Conservation (phyloP, 345 rosid genomes). For the Erysimum cheiranthoides region DNA sequence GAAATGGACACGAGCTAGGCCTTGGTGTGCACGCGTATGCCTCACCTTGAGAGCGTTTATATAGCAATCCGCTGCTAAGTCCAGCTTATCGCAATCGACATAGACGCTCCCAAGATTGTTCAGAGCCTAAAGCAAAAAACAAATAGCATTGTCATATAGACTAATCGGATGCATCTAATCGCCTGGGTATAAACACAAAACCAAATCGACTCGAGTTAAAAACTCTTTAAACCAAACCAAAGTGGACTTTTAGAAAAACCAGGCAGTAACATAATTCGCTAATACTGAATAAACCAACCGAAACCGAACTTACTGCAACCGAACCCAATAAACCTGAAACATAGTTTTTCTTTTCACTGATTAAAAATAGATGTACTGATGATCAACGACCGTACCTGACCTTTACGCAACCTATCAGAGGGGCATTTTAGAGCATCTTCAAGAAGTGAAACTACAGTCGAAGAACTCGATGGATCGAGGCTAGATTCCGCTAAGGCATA, state of each 20-base stretch:
- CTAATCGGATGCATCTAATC: background rate
- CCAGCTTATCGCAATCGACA: conserved; percentile 72
- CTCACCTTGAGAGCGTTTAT: conserved; percentile 90
- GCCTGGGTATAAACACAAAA: background rate
- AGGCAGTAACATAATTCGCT: background rate
- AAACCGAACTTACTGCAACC: background rate
- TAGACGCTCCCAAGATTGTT: conserved; percentile 98
- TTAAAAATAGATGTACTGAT: background rate
- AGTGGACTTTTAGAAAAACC: background rate
- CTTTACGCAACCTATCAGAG: conserved; percentile 96
- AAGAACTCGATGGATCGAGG: conserved; percentile 77
- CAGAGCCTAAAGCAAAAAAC: conserved; percentile 64
- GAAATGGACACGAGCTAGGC: conserved; percentile 92
- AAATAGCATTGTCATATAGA: conserved; percentile 1
- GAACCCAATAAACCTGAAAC: background rate
- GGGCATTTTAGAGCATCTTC: conserved; percentile 95
- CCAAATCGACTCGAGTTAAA: background rate
- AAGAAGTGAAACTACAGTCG: conserved; percentile 88
- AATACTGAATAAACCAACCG: background rate
- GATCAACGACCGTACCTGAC: conserved; percentile 70
- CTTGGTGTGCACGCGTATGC: conserved; percentile 98
- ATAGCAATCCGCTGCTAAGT: conserved; percentile 94
- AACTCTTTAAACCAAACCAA: background rate
- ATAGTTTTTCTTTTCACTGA: background rate
- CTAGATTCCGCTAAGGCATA: conserved; percentile 98